Conservation (phyloP, 176 grass and related monocot genomes). For the Lolium rigidum region DNA sequence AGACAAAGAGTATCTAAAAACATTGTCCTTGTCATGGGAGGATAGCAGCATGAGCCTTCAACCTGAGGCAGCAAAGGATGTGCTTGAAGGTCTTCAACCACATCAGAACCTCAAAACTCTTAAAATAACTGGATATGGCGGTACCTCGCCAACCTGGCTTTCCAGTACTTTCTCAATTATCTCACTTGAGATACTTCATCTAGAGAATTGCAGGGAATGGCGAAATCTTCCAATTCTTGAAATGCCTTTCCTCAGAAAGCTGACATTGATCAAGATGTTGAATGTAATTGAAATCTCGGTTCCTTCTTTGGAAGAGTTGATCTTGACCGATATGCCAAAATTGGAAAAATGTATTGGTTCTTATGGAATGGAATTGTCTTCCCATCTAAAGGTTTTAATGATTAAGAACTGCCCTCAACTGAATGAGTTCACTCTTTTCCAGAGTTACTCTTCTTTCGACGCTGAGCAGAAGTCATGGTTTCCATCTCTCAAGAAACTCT, state of each 20-base stretch:
- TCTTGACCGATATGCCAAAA: slow-evolving; percentile 22
- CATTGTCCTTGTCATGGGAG: slow-evolving; percentile 14
- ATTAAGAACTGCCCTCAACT: slow-evolving; percentile 29
- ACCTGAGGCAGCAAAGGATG: neutral
- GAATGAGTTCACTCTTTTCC: slow-evolving; percentile 14
- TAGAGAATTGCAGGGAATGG: slow-evolving; percentile 22
- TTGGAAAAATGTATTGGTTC: slow-evolving; percentile 36
- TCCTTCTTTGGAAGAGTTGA: slow-evolving; percentile 40
- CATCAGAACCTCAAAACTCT: slow-evolving; percentile 41
- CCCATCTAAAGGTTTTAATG: neutral
- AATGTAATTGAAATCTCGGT: slow-evolving; percentile 20
- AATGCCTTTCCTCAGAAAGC: slow-evolving; percentile 21
- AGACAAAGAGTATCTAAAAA: slow-evolving; percentile 14
- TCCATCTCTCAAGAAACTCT: slow-evolving; percentile 27
- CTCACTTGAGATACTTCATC: slow-evolving; percentile 3
- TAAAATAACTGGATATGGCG: slow-evolving; percentile 10
- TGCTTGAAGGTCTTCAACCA: slow-evolving; percentile 53
- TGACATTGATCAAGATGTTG: neutral
- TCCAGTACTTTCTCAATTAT: neutral
- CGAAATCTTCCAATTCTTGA: neutral
- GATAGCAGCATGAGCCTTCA: neutral
- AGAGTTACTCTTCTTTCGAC: neutral
- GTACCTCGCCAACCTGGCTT: slow-evolving; percentile 43
- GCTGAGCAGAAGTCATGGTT: slow-evolving; percentile 33
- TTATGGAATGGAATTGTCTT: neutral